Evolutionary conservation across 192 early-diverging fungal species (phyloP), one percentile per base, ranked within the genome.

Genomic region (Chytriomyces sp.): DNA sequence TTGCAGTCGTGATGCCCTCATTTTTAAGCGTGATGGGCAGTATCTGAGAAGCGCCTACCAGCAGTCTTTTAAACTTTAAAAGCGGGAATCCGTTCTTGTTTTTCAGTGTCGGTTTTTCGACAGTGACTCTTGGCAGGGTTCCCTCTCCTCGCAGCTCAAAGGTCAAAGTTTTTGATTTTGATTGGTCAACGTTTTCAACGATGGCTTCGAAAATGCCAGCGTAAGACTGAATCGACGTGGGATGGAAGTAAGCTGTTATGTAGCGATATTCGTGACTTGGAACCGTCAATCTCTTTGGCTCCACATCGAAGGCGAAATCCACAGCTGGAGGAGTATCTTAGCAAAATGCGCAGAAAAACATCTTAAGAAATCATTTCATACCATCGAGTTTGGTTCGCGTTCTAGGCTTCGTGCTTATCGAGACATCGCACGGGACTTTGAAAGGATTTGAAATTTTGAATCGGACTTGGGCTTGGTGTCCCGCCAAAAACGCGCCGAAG

Each of bases 391-490:
- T 84, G 10, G 78, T 82, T 77, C 82, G 84, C 13, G 76, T 82
- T 57, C 84, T 47, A 2, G 89, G 89, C 48, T 82, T 82, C 13
- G 88, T 84, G 5, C 80, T 59, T 13, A 90, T 45, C 2, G 77
- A 35, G 3, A 91, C 83, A 44, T 91, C 89, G 74, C 88, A 88
- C 10, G 86, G 64, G 8, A 91, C 83, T 78, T 90, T 91, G 79
- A 67, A 88, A 10, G 89, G 89, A 82, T 91, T 91, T 61, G 87
- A 80, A 9, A 91, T 80, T 69, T 90, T 91, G 79, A 90, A 87
- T 5, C 84, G 84, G 46, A 81, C 89, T 70, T 84, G 83, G 10
- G 81, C 81, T 72, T 88, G 86, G 44, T 89, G 82, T 7, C 89
- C 89, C 23, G 84, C 89, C 6, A 91, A 67, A 72, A 78, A 86